Evolutionary conservation across 202 grass and related monocot genomes (phyloP).

Genomic region (Sporobolus alterniflorus): DNA sequence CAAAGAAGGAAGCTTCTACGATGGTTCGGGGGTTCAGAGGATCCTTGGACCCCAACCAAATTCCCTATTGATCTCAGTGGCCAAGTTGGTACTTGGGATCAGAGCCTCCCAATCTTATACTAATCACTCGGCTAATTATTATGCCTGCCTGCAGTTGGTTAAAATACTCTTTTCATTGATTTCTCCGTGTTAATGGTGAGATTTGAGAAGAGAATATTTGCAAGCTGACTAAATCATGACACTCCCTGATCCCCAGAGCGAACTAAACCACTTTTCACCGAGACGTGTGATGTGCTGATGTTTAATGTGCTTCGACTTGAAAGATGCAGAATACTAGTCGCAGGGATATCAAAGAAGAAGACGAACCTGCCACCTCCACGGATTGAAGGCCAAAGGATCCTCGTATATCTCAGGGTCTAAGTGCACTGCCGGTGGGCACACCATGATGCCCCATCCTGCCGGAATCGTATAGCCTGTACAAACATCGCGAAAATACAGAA

Average conservation of each 20-base stretch:
- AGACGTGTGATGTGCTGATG: background rate
- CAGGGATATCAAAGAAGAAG: background rate
- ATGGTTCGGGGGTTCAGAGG: constrained; percentile 12
- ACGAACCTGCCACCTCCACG: constrained; percentile 91
- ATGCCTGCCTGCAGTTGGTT: constrained; percentile 26
- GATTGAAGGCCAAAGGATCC: constrained; percentile 83
- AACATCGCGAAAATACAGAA: background rate
- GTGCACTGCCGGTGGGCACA: constrained; percentile 84
- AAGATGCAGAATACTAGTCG: constrained; percentile 12
- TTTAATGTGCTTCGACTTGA: background rate
- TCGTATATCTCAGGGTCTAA: constrained; percentile 82
- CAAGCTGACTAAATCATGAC: constrained; percentile 28
- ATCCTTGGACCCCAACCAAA: constrained; percentile 32
- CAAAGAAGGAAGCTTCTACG: constrained; percentile 47
- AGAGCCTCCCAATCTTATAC: constrained; percentile 38
- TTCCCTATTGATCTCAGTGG: constrained; percentile 36
- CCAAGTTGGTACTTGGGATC: constrained; percentile 52
- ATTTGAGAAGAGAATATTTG: constrained; percentile 24
- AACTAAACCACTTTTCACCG: constrained; percentile 7
- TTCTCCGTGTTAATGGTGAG: constrained; percentile 16
- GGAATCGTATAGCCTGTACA: constrained; percentile 84
- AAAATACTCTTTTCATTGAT: constrained; percentile 1
- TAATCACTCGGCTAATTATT: constrained; percentile 46
- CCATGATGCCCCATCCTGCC: constrained; percentile 85
- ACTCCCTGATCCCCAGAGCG: constrained; percentile 15